phyloP scores from a whole-genome alignment of 805 yeast genomes.

The Candida pseudoglaebosa region DNA sequence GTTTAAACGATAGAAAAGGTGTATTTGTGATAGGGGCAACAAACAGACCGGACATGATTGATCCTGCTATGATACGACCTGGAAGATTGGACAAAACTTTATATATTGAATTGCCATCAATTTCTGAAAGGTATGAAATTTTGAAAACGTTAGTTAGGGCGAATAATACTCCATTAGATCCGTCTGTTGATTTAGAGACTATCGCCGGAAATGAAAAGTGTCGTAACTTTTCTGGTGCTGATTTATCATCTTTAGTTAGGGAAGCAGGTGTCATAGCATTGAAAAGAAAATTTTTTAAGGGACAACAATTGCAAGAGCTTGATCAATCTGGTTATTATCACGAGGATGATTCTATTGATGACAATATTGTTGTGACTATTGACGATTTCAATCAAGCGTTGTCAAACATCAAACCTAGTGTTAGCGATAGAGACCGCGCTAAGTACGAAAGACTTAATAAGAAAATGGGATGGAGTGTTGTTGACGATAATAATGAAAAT shows the following conservation, averaged over 20 bases:
- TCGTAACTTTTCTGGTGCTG: constrained; percentile 93
- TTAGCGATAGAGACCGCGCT: constrained; percentile 74
- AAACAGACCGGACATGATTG: constrained; percentile 96
- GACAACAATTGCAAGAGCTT: constrained; percentile 35
- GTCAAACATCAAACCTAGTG: constrained; percentile 79
- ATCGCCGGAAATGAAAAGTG: constrained; percentile 78
- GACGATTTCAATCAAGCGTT: constrained; percentile 73
- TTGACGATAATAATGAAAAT: constrained; percentile 18
- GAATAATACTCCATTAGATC: constrained; percentile 71
- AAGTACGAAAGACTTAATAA: constrained; percentile 73
- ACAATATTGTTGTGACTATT: constrained; percentile 50
- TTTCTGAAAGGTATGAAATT: constrained; percentile 76
- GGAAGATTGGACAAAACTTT: constrained; percentile 93
- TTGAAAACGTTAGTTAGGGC: constrained; percentile 68
- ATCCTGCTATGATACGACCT: constrained; percentile 96
- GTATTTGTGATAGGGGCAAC: constrained; percentile 96
- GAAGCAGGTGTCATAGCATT: constrained; percentile 92
- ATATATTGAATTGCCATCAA: constrained; percentile 83
- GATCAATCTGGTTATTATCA: constrained; percentile 35
- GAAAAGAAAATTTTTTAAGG: constrained; percentile 62
- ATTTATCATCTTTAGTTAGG: constrained; percentile 82
- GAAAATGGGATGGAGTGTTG: constrained; percentile 67
- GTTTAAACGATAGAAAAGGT: constrained; percentile 87
- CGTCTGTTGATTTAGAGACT: constrained; percentile 53
- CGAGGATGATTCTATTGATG: constrained; percentile 22